These are phyloP conservation scores for Apiotrichum porosum DNA, from an alignment of 1,284 basidiomycete species.

Conservation along the genomic window DNA sequence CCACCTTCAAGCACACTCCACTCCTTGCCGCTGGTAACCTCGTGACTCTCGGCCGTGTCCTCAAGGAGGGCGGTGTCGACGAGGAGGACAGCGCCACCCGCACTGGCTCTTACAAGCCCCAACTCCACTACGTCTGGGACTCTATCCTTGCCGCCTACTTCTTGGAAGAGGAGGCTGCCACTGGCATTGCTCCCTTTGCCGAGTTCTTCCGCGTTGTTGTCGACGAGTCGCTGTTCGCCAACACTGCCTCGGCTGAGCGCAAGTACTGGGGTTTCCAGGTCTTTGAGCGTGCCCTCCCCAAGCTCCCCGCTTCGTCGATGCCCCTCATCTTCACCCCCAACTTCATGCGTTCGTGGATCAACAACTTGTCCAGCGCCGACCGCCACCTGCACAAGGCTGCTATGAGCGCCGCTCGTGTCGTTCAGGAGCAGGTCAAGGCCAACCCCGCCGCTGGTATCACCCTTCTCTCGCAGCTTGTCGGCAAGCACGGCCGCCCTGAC, in stretches of 20 bases:
- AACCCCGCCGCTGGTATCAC: constrained; percentile 79
- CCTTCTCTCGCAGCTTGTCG: constrained; percentile 79
- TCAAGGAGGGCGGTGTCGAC: constrained; percentile 55
- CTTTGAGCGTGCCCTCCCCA: constrained; percentile 72
- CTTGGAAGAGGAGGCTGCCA: constrained; percentile 42
- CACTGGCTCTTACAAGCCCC: constrained; percentile 73
- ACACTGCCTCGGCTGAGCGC: constrained; percentile 76
- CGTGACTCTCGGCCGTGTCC: constrained; percentile 63
- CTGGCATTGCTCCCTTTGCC: constrained; percentile 64
- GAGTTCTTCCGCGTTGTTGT: constrained; percentile 88
- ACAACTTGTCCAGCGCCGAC: constrained; percentile 82
- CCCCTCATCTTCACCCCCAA: constrained; percentile 90
- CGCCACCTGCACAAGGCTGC: constrained; percentile 86
- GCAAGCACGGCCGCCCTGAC: constrained; percentile 76
- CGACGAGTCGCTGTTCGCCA: constrained; percentile 84
- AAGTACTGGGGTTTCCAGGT: constrained; percentile 97
- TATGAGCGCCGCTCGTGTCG: constrained; percentile 66
- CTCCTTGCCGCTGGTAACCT: constrained; percentile 66
- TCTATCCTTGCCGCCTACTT: constrained; percentile 73
- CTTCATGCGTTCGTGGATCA: constrained; percentile 95
- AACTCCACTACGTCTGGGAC: constrained; percentile 90
- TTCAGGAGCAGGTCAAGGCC: constrained; percentile 68
- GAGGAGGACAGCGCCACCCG: constrained; percentile 32
- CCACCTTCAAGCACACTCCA: constrained; percentile 71
- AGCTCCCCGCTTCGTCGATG: constrained; percentile 54